Conservation (phyloP, 2,329 filamentous ascomycete species). For the Aspergillus unguis region DNA sequence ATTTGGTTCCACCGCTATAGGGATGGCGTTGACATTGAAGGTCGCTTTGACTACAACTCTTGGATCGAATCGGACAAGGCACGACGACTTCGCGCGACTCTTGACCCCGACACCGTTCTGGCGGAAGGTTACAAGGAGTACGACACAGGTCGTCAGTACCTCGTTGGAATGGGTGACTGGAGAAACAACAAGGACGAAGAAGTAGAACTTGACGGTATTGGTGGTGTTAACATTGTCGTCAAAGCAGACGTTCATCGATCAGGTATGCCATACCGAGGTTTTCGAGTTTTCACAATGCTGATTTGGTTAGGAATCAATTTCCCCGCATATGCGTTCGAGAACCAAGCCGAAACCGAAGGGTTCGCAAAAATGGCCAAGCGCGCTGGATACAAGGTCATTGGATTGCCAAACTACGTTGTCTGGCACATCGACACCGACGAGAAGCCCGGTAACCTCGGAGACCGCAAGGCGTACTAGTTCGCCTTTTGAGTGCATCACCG, state of each 20-base stretch:
- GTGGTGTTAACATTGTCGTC: slow-evolving; percentile 94
- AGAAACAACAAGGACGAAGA: slow-evolving; percentile 87
- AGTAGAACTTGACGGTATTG: slow-evolving; percentile 89
- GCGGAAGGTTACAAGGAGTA: slow-evolving; percentile 96
- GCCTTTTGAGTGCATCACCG: slow-evolving; percentile 7
- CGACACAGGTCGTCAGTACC: slow-evolving; percentile 82
- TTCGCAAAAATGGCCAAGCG: slow-evolving; percentile 99
- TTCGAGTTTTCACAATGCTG: slow-evolving; percentile 27
- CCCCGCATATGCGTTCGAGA: slow-evolving; percentile 93
- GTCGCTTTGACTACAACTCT: slow-evolving; percentile 98
- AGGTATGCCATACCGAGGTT: slow-evolving; percentile 42
- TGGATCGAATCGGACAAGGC: slow-evolving; percentile 93
- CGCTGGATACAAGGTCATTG: slow-evolving; percentile 87
- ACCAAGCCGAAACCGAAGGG: slow-evolving; percentile 97
- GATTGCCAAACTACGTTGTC: slow-evolving; percentile 94
- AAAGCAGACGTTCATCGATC: slow-evolving; percentile 97
- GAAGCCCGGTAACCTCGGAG: slow-evolving; percentile 71
- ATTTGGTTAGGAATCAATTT: slow-evolving; percentile 79
- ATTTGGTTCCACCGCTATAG: slow-evolving; percentile 60
- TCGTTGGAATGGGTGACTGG: slow-evolving; percentile 91
- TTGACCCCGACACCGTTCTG: slow-evolving; percentile 77
- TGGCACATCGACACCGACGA: slow-evolving; percentile 98
- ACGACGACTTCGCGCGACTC: slow-evolving; percentile 65
- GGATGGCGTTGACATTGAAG: slow-evolving; percentile 81
- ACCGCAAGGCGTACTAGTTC: slow-evolving; percentile 38